phyloP scores from a whole-genome alignment of 2,329 filamentous ascomycete genomes.

The Mariannaea sp. region DNA sequence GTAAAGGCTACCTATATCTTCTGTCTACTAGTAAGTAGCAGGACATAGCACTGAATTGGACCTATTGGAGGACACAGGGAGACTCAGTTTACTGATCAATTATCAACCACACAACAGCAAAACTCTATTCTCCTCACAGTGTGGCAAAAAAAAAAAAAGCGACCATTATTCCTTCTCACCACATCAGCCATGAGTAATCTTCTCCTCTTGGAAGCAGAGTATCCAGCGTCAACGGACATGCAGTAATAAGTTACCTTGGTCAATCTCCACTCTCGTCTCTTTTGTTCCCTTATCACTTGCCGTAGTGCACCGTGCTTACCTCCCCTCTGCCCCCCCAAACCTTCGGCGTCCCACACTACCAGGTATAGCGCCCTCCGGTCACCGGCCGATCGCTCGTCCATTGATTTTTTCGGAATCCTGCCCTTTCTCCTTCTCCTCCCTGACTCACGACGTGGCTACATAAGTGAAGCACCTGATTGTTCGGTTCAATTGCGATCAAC shows the following conservation, averaged over 20 bases:
- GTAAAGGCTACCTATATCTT: too few relatives aligned
- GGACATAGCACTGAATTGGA: too few relatives aligned
- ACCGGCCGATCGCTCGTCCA: constrained; percentile 34
- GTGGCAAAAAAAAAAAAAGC: too few relatives aligned
- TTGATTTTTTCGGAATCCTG: constrained; percentile 33
- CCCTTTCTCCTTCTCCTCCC: constrained; percentile 24
- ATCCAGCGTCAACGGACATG: background rate
- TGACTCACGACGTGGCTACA: constrained; percentile 33
- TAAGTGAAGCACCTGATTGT: constrained; percentile 21
- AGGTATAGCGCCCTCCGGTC: constrained; percentile 31
- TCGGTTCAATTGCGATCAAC: constrained; percentile 29
- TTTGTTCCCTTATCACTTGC: constrained; percentile 18
- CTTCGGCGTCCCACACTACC: constrained; percentile 1
- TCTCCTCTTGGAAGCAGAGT: background rate
- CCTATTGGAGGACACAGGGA: background rate
- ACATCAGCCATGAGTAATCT: background rate
- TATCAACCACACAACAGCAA: too few relatives aligned
- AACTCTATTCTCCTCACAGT: too few relatives aligned
- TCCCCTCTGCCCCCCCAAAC: constrained; percentile 15
- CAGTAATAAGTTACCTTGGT: constrained; percentile 5
- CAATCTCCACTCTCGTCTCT: constrained; percentile 2
- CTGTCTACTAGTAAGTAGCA: too few relatives aligned
- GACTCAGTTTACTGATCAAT: too few relatives aligned
- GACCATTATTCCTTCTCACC: too few relatives aligned
- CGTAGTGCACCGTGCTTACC: constrained; percentile 31